Conservation (phyloP, 2,329 filamentous ascomycete species). For the Fusarium brachygibbosum region DNA sequence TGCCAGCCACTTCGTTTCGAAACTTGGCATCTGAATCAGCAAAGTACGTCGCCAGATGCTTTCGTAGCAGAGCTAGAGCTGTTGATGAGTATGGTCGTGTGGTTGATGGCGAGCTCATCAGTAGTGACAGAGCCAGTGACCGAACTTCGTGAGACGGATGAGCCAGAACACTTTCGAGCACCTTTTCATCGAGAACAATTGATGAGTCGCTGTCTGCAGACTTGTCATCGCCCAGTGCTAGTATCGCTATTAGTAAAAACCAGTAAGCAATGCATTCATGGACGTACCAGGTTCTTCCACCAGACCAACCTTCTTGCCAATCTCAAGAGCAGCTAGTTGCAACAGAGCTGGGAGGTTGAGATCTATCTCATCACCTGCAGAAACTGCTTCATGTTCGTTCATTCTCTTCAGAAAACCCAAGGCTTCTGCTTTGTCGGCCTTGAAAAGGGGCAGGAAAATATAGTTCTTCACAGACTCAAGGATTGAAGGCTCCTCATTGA, state of each 20-base stretch:
- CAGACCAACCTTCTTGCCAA: conserved; percentile 77
- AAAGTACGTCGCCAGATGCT: conserved; percentile 78
- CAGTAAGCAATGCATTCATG: neutral
- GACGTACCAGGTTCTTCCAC: conserved; percentile 74
- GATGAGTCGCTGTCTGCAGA: conserved; percentile 39
- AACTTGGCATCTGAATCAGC: conserved; percentile 89
- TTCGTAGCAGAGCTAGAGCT: conserved; percentile 73
- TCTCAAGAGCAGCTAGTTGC: conserved; percentile 76
- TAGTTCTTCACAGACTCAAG: conserved; percentile 75
- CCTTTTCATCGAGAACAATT: conserved; percentile 57
- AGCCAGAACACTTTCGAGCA: conserved; percentile 66
- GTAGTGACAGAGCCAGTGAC: conserved; percentile 83
- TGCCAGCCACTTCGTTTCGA: conserved; percentile 82
- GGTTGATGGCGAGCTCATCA: conserved; percentile 80
- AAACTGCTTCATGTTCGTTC: conserved; percentile 64
- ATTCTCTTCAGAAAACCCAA: conserved; percentile 70
- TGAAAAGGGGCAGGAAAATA: conserved; percentile 73
- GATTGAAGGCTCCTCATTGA: conserved; percentile 63
- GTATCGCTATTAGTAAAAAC: conserved; percentile 31
- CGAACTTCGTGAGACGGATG: conserved; percentile 75
- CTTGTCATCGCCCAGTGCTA: conserved; percentile 49
- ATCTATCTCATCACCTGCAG: conserved; percentile 59
- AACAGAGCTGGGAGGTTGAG: conserved; percentile 69
- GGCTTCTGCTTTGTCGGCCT: conserved; percentile 66
- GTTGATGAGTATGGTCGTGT: conserved; percentile 77